Base-by-base conservation (phyloP, 345 rosid genomes). In the Euclidium syriacum region DNA sequence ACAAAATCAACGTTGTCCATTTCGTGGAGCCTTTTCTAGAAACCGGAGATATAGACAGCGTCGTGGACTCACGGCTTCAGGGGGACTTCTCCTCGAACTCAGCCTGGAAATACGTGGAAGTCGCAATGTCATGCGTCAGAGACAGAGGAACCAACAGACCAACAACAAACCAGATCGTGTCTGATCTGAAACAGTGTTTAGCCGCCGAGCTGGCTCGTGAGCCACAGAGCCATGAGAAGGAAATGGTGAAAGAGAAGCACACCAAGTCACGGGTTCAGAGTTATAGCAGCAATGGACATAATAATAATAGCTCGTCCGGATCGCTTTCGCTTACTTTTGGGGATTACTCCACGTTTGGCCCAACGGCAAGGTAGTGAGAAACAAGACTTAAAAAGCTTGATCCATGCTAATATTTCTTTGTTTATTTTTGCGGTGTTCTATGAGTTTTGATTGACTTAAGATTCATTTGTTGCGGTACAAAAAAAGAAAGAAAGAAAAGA, bases 1-100 rank as follows among this genome's bases (percentile, higher is more conserved):
- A 58, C 22, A 76, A 77, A 50, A 72, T 83, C 47, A 66, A 53
- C 56, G 58, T 65, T 20, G 68, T 75, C 17, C 63, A 72, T 15
- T 66, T 27, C 33, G 72, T 72, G 0, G 67, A 65, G 68, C 76
- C 71, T 15, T 72, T 65, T 57, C 68, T 73, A 15, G 16, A 60
- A 18, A 67, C 10, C 3, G 72, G 77, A 22, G 73, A 73, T 52
- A 73, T 73, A 12, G 67, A 65, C 18, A 40, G 72, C 2, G 58
- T 73, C 2, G 59, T 73, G 10, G 77, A 73, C 30, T 5, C 35
- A 24, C 56, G 77, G 32, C 72, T 73, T 25, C 51, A 30, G 1
- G 73, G 77, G 0, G 59, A 67, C 2, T 65, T 73, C 68, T 61
- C 62, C 4, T 2, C 72, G 7, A 66, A 66, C 59, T 73, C 77